Percentiles rank a stretch among this genome's conserved stretches.
These are phyloP conservation scores for Rubia balearica DNA, from an alignment of 305 asterid species.

Conservation along the genomic window DNA sequence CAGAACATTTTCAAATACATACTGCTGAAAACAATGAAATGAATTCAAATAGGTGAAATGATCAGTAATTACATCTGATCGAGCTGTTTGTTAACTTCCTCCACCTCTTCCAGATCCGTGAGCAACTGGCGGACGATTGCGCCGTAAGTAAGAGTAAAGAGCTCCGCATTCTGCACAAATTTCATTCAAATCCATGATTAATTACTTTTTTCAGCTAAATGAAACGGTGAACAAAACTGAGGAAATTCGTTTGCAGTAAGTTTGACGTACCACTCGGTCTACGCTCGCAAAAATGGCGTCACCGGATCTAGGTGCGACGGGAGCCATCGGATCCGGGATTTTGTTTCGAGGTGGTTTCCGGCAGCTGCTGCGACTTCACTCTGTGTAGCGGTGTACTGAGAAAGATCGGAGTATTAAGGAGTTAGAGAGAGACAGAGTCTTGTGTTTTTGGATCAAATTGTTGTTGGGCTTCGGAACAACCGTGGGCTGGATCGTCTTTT, in stretches of 20 bases:
- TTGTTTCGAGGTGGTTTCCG: neutral
- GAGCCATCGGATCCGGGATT: slow-evolving; percentile 45
- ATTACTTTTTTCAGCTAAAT: neutral
- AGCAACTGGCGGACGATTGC: slow-evolving; percentile 91
- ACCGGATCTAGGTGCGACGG: slow-evolving; percentile 77
- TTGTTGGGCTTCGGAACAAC: neutral
- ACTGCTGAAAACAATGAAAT: neutral
- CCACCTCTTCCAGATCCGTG: slow-evolving; percentile 99
- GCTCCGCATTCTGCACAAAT: slow-evolving; percentile 66
- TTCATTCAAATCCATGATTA: neutral
- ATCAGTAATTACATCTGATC: slow-evolving; percentile 58
- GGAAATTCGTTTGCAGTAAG: neutral
- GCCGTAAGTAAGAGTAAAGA: slow-evolving; percentile 86
- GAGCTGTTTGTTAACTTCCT: slow-evolving; percentile 94
- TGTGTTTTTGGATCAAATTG: neutral
- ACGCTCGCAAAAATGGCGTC: slow-evolving; percentile 89
- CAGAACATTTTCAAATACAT: neutral
- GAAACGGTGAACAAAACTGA: neutral
- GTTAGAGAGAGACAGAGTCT: neutral
- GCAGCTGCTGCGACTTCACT: neutral
- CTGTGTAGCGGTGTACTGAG: neutral
- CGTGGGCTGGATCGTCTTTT: neutral
- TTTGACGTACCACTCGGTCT: slow-evolving; percentile 65
- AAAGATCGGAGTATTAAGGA: neutral
- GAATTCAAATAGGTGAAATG: neutral